Conservation (phyloP, 192 early-diverging fungal species). For the Entrophospora sp. region DNA sequence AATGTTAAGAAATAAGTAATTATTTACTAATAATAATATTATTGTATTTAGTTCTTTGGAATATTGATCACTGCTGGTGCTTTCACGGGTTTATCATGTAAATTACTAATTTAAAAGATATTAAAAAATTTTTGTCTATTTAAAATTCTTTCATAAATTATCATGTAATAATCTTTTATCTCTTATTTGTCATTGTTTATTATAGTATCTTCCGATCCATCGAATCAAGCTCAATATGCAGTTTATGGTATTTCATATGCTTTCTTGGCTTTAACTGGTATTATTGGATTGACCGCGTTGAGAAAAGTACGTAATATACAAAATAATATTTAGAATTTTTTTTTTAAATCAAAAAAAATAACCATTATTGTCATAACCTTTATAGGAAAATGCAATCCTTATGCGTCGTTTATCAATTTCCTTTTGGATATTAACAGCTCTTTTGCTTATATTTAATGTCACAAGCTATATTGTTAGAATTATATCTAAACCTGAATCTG, state of each 20-base stretch:
- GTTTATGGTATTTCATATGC: background rate
- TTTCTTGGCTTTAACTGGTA: background rate
- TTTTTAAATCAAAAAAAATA: background rate
- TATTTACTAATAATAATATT: too few relatives aligned
- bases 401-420: conserved; percentile 1
- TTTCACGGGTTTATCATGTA: background rate
- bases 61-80: background rate
- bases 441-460: background rate
- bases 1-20: background rate
- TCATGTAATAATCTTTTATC: background rate
- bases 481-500: background rate
- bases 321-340: background rate
- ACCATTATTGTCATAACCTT: background rate
- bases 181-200: too few relatives aligned
- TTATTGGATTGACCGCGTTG: background rate
- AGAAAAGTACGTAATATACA: background rate
- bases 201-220: background rate
- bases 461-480: background rate
- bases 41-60: background rate
- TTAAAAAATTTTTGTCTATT: background rate
- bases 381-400: background rate
- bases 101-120: too few relatives aligned
- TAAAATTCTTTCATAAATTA: background rate
- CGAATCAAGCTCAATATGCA: background rate
- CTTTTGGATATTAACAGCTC: background rate